These are phyloP conservation scores for Penicillium macrosclerotiorum DNA, from an alignment of 495 filamentous ascomycete species.

Conservation along the genomic window DNA sequence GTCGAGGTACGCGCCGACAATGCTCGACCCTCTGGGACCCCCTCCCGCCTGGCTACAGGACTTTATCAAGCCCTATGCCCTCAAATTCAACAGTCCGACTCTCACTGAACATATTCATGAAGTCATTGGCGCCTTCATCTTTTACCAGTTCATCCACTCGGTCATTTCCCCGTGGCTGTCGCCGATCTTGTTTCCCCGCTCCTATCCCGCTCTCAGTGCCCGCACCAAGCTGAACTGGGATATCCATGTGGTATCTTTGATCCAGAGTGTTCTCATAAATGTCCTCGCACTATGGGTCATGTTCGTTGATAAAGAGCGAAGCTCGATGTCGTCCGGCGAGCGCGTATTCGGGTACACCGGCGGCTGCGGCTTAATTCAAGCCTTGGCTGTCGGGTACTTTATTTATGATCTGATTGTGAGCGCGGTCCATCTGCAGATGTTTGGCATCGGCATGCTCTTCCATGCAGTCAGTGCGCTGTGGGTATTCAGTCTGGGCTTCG, in stretches of 20 bases:
- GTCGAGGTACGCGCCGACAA: conserved; percentile 22
- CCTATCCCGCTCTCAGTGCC: conserved; percentile 64
- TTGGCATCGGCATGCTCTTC: conserved; percentile 84
- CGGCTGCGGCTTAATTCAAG: conserved; percentile 75
- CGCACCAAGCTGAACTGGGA: conserved; percentile 90
- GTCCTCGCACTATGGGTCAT: conserved; percentile 79
- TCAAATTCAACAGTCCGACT: conserved; percentile 58
- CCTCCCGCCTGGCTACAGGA: conserved; percentile 43
- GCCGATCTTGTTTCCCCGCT: conserved; percentile 61
- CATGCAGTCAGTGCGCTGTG: conserved; percentile 82
- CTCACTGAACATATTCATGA: conserved; percentile 89
- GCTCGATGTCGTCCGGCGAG: conserved; percentile 65
- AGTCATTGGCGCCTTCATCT: conserved; percentile 65
- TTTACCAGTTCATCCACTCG: conserved; percentile 75
- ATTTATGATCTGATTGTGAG: conserved; percentile 87
- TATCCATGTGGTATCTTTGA: conserved; percentile 90
- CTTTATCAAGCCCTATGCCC: conserved; percentile 43
- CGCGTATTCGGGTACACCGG: conserved; percentile 92
- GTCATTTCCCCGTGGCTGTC: conserved; percentile 76
- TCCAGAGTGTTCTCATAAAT: conserved; percentile 82
- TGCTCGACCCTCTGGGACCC: conserved; percentile 51
- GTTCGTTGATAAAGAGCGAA: conserved; percentile 71
- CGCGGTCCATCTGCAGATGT: conserved; percentile 66
- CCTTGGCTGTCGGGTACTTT: conserved; percentile 90
- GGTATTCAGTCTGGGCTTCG: conserved; percentile 90